Evolutionary conservation across 192 early-diverging fungal genomes (phyloP), one percentile per base, ranked within the genome.

Genomic region (Dissophora globulifera): DNA sequence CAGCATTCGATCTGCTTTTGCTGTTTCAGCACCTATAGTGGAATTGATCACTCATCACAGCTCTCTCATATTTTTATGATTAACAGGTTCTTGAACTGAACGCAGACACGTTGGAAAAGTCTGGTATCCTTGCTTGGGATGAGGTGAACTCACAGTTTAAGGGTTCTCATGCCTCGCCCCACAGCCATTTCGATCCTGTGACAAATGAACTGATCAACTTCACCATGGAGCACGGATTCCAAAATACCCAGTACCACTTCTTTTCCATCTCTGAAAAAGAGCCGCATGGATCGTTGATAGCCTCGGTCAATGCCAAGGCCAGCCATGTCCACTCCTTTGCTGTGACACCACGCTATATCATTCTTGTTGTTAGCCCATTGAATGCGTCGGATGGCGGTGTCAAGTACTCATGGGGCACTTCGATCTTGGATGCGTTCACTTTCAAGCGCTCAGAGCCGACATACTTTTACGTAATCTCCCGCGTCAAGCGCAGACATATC

Each of bases 291-390:
- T 78, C 82, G 20, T 54, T 89, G 13, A 84, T 93, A 49, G 88
- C 86, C 9, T 82, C 78, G 17, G 85, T 94, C 9, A 68, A 65
- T 8, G 87, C 90, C 23, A 88, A 87, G 48, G 82, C 90, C 16
- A 88, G 87, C 5, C 85, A 91, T 59, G 82, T 93, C 30, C 92
- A 93, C 69, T 91, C 89, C 35, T 94, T 95, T 80, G 82, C 88
- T 0, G 72, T 92, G 23, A 95, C 94, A 0, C 85, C 81, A 9
- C 81, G 87, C 31, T 93, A 93, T 62, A 83, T 95, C 9, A 78
- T 95, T 26, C 78, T 93, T 40, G 90, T 88, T 47, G 78, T 72
- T 52, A 35, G 35, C 13, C 62, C 94, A 17, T 81, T 91, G 50
- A 74, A 82, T 13, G 80, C 82, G 17, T 80, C 87, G 17, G 72